Percentiles rank a stretch among this genome's conserved stretches.
Evolutionary conservation across 1,284 basidiomycete species (phyloP).

Genomic region (Sporisorium exsertum): DNA sequence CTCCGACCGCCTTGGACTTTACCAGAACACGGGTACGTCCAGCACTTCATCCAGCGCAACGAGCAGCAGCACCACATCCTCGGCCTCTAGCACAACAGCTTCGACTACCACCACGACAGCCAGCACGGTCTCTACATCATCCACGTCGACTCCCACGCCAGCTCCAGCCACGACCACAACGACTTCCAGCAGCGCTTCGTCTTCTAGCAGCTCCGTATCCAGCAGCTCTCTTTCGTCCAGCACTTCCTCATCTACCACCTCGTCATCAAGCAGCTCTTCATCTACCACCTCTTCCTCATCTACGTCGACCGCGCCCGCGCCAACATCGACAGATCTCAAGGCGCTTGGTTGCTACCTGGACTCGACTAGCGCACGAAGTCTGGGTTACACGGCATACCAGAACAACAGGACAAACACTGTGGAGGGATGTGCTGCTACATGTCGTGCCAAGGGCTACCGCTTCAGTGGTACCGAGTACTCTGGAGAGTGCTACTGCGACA

Average conservation of each 20-base stretch:
- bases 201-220: too few relatives aligned
- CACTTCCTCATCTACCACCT: too few relatives aligned
- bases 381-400: not conserved
- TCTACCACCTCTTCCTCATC: not conserved
- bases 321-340: not conserved
- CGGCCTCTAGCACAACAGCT: not conserved
- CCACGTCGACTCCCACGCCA: not conserved
- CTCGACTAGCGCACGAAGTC: not conserved
- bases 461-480: conserved; percentile 61
- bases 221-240: too few relatives aligned
- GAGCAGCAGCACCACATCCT: not conserved
- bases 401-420: conserved; percentile 26
- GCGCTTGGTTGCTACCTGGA: conserved; percentile 18
- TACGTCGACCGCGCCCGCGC: not conserved
- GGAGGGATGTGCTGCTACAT: conserved; percentile 50
- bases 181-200: not conserved
- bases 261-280: too few relatives aligned
- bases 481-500: conserved; percentile 61
- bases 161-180: not conserved
- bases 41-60: not conserved
- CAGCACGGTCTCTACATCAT: not conserved
- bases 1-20: conserved; percentile 1
- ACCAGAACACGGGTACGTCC: not conserved
- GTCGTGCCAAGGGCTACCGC: conserved; percentile 53
- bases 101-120: not conserved